These are phyloP conservation scores for Alternaria conjuncta DNA, from an alignment of 2,329 filamentous ascomycete genomes.

Conservation along the genomic window DNA sequence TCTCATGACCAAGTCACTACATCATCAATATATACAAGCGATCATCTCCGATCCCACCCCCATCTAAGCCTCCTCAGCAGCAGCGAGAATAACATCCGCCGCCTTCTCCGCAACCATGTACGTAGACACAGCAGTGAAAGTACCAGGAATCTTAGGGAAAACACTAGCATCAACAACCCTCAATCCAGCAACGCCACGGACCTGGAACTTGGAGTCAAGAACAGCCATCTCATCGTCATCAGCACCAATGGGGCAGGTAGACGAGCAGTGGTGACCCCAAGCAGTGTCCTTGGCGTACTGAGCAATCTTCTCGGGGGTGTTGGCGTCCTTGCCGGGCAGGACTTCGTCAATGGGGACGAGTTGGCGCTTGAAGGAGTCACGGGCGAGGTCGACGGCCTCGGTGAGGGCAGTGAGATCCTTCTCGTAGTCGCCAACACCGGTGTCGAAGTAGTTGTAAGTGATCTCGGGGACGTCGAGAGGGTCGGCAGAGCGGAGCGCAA, in stretches of 20 bases:
- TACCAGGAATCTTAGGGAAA: slow-evolving; percentile 55
- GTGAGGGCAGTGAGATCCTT: slow-evolving; percentile 62
- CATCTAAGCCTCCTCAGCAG: slow-evolving; percentile 3
- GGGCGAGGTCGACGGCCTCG: slow-evolving; percentile 61
- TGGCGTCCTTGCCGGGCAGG: slow-evolving; percentile 57
- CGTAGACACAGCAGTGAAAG: slow-evolving; percentile 59
- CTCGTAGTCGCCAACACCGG: slow-evolving; percentile 64
- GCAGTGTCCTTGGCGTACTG: slow-evolving; percentile 40
- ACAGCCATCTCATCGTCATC: slow-evolving; percentile 59
- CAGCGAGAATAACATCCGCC: slow-evolving; percentile 61
- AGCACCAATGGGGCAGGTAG: slow-evolving; percentile 64
- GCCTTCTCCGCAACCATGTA: slow-evolving; percentile 69
- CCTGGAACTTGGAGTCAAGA: slow-evolving; percentile 59
- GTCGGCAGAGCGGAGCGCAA: slow-evolving; percentile 66
- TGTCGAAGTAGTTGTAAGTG: slow-evolving; percentile 50
- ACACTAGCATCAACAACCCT: slow-evolving; percentile 53
- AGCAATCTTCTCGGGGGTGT: slow-evolving; percentile 38
- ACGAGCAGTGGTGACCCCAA: slow-evolving; percentile 62
- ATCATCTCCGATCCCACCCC: neutral
- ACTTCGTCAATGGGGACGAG: slow-evolving; percentile 51
- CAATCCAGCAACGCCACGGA: slow-evolving; percentile 59
- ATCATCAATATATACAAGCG: neutral
- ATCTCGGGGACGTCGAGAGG: slow-evolving; percentile 70
- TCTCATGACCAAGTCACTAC: neutral
- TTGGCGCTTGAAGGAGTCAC: slow-evolving; percentile 48